phyloP scores from a whole-genome alignment of 1,284 basidiomycete species.

The Ceratobasidium sp. region DNA sequence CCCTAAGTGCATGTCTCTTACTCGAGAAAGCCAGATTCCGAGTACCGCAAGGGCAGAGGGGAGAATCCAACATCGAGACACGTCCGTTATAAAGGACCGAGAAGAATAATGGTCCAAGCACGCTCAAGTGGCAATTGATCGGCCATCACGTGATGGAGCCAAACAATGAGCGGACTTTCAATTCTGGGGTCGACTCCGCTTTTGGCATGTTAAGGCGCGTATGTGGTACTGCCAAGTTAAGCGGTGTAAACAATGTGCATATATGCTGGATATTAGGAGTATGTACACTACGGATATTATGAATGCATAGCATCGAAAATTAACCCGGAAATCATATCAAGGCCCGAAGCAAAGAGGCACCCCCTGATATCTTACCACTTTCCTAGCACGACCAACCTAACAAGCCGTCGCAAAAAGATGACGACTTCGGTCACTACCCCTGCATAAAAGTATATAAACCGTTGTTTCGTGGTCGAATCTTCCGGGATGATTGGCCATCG shows the following conservation, averaged over 20 bases:
- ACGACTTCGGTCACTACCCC: constrained; percentile 6
- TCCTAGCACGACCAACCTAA: background rate
- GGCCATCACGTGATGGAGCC: background rate
- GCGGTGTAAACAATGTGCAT: background rate
- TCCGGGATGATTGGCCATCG: constrained; percentile 20
- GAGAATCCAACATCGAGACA: background rate
- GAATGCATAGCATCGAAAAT: background rate
- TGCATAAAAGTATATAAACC: background rate
- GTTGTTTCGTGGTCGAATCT: background rate
- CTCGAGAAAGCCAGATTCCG: background rate
- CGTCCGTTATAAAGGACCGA: background rate
- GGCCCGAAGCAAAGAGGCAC: background rate
- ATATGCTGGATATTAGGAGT: background rate
- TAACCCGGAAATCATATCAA: background rate
- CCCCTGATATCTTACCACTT: background rate
- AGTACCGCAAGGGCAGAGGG: background rate
- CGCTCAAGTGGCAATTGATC: background rate
- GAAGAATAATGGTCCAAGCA: background rate
- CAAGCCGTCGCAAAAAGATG: background rate
- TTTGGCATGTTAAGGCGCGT: background rate
- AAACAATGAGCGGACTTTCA: constrained; percentile 27
- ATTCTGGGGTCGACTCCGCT: background rate
- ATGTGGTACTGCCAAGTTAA: background rate
- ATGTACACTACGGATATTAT: background rate
- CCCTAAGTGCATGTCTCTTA: background rate